Conservation (phyloP, 306 rosid genomes). For the Cicer judaicum region DNA sequence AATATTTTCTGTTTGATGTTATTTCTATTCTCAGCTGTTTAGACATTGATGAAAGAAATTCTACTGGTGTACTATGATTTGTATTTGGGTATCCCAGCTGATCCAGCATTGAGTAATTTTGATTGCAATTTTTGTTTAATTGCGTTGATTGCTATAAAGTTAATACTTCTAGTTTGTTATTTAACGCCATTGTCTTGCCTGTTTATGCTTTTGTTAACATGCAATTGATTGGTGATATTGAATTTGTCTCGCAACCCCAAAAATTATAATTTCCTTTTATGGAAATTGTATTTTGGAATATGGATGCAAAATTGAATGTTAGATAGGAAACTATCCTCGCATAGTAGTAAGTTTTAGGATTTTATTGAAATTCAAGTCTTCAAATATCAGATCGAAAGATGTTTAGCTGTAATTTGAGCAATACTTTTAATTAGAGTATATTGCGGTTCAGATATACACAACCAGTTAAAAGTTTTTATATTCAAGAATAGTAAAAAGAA, state of each 20-base stretch:
- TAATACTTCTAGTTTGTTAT: slow-evolving; percentile 10
- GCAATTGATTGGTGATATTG: neutral
- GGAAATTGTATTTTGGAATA: too few relatives aligned
- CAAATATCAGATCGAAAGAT: too few relatives aligned
- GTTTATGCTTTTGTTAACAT: neutral
- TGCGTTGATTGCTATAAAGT: neutral
- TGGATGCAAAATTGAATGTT: too few relatives aligned
- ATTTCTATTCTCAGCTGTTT: slow-evolving; percentile 28
- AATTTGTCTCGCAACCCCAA: neutral
- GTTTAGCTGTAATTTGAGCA: too few relatives aligned
- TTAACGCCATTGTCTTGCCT: neutral
- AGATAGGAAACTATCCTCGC: too few relatives aligned
- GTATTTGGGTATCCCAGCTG: slow-evolving; percentile 17
- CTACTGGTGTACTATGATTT: slow-evolving; percentile 35
- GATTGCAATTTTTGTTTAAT: slow-evolving; percentile 30
- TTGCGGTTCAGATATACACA: too few relatives aligned
- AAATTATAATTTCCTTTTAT: neutral
- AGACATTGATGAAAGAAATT: slow-evolving; percentile 28
- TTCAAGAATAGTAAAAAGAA: too few relatives aligned
- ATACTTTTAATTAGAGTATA: too few relatives aligned
- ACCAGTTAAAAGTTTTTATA: too few relatives aligned
- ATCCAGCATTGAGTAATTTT: slow-evolving; percentile 43
- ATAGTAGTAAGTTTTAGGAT: too few relatives aligned
- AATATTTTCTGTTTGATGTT: slow-evolving; percentile 9
- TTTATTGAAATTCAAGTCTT: too few relatives aligned